A percentile compares a stretch with the other conserved stretches of the same genome.
phyloP scores from a whole-genome alignment of 805 yeast species.

The Metschnikowia bowlesiae region DNA sequence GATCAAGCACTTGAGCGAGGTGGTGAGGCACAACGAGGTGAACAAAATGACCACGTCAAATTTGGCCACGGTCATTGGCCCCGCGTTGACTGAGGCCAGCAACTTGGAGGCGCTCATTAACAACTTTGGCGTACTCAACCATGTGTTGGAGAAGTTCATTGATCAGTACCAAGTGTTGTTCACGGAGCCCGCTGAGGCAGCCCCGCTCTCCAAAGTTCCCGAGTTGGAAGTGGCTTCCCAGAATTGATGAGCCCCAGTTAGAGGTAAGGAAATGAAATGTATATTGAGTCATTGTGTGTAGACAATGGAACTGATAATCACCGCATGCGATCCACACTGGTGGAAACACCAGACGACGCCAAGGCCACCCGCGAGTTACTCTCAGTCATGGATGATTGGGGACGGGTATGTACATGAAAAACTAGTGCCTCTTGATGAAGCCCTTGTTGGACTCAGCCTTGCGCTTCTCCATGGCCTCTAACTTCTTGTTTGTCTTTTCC shows the following conservation, averaged over 20 bases:
- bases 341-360: too few species aligned
- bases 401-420: not conserved
- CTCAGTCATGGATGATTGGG: too few species aligned
- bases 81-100: slow-evolving; percentile 55
- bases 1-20: slow-evolving; percentile 62
- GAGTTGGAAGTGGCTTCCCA: not conserved
- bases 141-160: slow-evolving; percentile 48
- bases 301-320: too few species aligned
- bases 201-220: not conserved
- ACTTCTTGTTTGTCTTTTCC: slow-evolving; percentile 32
- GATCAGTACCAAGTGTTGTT: slow-evolving; percentile 32
- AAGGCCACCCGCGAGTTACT: too few species aligned
- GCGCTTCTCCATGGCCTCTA: slow-evolving; percentile 35
- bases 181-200: not conserved
- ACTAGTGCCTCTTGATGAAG: slow-evolving; percentile 38
- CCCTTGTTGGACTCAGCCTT: slow-evolving; percentile 26
- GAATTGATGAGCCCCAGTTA: too few species aligned
- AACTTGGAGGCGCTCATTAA: slow-evolving; percentile 42
- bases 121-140: slow-evolving; percentile 53
- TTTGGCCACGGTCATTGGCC: slow-evolving; percentile 82
- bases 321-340: too few species aligned
- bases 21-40: slow-evolving; percentile 58
- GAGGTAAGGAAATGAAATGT: not conserved
- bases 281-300: not conserved
- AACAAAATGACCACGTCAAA: slow-evolving; percentile 90